These are phyloP conservation scores for Sophora flavescens DNA, from an alignment of 306 rosid species.

Conservation along the genomic window DNA sequence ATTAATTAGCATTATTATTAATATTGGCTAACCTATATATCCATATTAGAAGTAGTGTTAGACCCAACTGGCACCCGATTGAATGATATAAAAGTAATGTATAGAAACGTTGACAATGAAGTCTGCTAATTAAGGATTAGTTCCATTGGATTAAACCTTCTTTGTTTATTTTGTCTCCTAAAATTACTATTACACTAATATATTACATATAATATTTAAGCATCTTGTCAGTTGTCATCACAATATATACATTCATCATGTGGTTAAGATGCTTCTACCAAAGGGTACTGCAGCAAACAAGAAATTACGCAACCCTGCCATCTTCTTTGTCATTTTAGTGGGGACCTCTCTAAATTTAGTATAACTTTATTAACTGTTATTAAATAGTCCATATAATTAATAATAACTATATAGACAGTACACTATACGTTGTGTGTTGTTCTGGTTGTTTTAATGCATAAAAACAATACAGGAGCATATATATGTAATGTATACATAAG, in stretches of 20 bases:
- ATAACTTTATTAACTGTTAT: constrained; percentile 14
- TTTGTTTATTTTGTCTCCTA: constrained; percentile 35
- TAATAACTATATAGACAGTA: constrained; percentile 47
- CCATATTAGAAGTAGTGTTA: constrained; percentile 52
- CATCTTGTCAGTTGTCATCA: constrained; percentile 44
- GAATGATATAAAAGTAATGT: constrained; percentile 45
- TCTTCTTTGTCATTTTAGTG: constrained; percentile 36
- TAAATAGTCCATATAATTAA: constrained; percentile 14
- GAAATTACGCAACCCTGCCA: constrained; percentile 33
- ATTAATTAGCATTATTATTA: constrained; percentile 27
- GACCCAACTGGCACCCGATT: constrained; percentile 64
- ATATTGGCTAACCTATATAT: constrained; percentile 51
- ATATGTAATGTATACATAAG: constrained; percentile 18
- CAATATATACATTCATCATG: constrained; percentile 28
- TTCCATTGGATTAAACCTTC: constrained; percentile 19
- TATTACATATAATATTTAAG: constrained; percentile 1
- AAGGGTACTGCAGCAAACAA: constrained; percentile 42
- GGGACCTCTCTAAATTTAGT: constrained; percentile 45
- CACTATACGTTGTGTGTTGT: constrained; percentile 45
- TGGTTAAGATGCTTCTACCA: constrained; percentile 49
- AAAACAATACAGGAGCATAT: constrained; percentile 32
- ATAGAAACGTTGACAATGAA: constrained; percentile 54
- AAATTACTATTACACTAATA: background rate
- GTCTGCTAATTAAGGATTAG: constrained; percentile 39
- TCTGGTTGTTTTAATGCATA: constrained; percentile 47